Evolutionary conservation across 805 yeast species (phyloP).

Genomic region (Ascoidea asiatica): DNA sequence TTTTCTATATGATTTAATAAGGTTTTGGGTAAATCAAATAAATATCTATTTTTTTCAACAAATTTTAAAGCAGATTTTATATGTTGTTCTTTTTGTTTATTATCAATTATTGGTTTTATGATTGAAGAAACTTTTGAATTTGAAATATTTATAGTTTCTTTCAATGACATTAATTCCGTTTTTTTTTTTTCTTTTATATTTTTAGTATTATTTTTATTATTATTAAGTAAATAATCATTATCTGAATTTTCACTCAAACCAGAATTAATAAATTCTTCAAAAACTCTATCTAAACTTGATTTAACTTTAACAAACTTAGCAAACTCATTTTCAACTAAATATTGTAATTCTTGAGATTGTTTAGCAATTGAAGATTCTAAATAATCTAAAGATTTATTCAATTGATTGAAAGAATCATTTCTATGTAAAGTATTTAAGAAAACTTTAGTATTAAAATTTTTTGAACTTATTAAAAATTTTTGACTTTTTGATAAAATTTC

Average conservation of each 20-base stretch:
- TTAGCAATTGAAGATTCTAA: constrained; percentile 35
- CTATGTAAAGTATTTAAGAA: constrained; percentile 44
- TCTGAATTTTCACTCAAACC: constrained; percentile 14
- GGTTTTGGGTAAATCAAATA: constrained; percentile 47
- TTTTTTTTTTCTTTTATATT: constrained; percentile 16
- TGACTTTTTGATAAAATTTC: constrained; percentile 6
- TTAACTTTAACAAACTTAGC: constrained; percentile 53
- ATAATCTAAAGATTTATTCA: constrained; percentile 31
- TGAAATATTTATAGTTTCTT: constrained; percentile 32
- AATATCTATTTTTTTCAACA: constrained; percentile 35
- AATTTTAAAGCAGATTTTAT: constrained; percentile 34
- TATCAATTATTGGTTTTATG: constrained; percentile 45
- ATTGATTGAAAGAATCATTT: constrained; percentile 36
- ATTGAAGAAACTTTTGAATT: constrained; percentile 37
- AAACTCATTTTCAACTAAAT: constrained; percentile 44
- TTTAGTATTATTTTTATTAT: constrained; percentile 12
- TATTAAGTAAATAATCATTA: too few species aligned
- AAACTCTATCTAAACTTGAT: constrained; percentile 46
- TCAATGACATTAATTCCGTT: constrained; percentile 20
- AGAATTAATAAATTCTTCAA: constrained; percentile 33
- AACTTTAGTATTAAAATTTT: constrained; percentile 41
- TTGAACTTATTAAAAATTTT: constrained; percentile 39
- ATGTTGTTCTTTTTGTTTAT: constrained; percentile 32
- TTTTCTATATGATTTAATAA: constrained; percentile 41
- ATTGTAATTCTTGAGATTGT: constrained; percentile 35